Evolutionary conservation across 140 eudicot genomes (phyloP).

Genomic region (Senecio squalidus): DNA sequence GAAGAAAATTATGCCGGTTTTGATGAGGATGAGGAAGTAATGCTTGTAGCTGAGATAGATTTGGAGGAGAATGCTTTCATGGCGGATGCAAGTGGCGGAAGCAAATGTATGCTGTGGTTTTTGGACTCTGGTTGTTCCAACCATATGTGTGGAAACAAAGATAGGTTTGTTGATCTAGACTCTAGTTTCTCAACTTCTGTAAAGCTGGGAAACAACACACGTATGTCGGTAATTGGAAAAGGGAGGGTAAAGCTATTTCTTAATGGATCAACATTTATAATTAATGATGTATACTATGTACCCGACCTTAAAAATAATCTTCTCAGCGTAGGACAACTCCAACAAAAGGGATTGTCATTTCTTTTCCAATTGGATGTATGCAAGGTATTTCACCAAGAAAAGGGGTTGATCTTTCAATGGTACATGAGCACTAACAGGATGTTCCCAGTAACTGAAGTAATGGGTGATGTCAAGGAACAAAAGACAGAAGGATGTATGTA

Average conservation of each 20-base stretch:
- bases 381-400: not conserved
- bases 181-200: not conserved
- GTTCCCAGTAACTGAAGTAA: not conserved
- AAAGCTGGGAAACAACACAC: not conserved
- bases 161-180: not conserved
- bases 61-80: not conserved
- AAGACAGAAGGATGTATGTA: not conserved
- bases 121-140: not conserved
- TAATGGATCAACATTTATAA: not conserved
- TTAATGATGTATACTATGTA: not conserved
- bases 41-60: not conserved
- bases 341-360: not conserved
- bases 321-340: not conserved
- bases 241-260: not conserved
- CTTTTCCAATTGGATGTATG: not conserved
- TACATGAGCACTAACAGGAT: not conserved
- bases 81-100: not conserved
- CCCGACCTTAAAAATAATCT: not conserved
- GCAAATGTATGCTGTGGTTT: not conserved
- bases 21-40: not conserved
- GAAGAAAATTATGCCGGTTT: not conserved
- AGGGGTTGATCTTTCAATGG: not conserved
- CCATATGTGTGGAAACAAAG: not conserved
- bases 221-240: not conserved
- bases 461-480: not conserved